Evolutionary conservation across 805 yeast species (phyloP).

Genomic region (Candida endomychidarum): DNA sequence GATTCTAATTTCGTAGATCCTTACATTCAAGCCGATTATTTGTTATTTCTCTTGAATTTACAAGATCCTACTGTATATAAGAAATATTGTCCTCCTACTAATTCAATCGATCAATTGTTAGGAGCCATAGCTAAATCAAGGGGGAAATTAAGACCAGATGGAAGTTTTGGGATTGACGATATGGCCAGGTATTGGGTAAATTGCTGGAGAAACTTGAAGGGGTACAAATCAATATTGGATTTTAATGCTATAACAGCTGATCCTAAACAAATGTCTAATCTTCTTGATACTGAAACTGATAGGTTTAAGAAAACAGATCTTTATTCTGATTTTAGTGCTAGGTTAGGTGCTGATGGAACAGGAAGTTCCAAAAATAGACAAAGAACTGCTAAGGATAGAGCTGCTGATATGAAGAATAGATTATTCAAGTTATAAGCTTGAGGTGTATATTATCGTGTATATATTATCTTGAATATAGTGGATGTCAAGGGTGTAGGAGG

Average conservation of each 20-base stretch:
- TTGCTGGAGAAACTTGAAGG: slow-evolving; percentile 49
- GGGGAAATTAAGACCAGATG: slow-evolving; percentile 34
- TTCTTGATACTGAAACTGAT: slow-evolving; percentile 28
- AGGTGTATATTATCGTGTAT: background rate
- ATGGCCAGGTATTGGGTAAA: slow-evolving; percentile 65
- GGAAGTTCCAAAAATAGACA: slow-evolving; percentile 34
- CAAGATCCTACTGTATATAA: slow-evolving; percentile 51
- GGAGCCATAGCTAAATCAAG: slow-evolving; percentile 45
- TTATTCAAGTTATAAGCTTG: slow-evolving; percentile 32
- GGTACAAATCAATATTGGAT: slow-evolving; percentile 36
- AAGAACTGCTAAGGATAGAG: slow-evolving; percentile 46
- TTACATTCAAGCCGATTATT: slow-evolving; percentile 79
- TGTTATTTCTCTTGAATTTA: slow-evolving; percentile 70
- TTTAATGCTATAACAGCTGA: slow-evolving; percentile 29
- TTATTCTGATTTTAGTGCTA: slow-evolving; percentile 27
- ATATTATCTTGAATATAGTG: too few relatives aligned
- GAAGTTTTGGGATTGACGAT: slow-evolving; percentile 52
- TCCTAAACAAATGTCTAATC: slow-evolving; percentile 22
- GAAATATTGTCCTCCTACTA: slow-evolving; percentile 64
- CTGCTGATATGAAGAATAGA: slow-evolving; percentile 37
- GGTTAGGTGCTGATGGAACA: slow-evolving; percentile 43
- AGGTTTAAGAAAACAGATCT: slow-evolving; percentile 30
- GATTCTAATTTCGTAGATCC: slow-evolving; percentile 74
- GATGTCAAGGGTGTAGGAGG: too few relatives aligned
- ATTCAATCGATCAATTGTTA: slow-evolving; percentile 61